Conservation (phyloP, 2,329 filamentous ascomycete genomes). For the Aspergillus glaucus region DNA sequence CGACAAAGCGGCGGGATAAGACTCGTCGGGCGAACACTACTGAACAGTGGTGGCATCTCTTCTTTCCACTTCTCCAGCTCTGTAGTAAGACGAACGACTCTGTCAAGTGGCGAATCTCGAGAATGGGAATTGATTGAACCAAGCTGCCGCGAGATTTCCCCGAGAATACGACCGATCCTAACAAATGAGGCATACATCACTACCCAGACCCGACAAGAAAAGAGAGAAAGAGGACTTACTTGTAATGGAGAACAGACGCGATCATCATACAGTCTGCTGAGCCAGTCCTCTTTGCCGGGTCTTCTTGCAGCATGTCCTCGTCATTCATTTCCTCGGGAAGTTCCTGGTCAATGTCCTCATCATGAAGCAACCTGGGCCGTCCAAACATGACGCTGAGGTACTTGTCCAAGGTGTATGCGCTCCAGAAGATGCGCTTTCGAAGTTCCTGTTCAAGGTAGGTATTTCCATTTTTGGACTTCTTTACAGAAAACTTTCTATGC, state of each 20-base stretch:
- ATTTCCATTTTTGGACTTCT: conserved; percentile 21
- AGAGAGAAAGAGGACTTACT: conserved; percentile 14
- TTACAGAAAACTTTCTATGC: conserved; percentile 27
- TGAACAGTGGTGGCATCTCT: conserved; percentile 30
- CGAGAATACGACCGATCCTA: conserved; percentile 47
- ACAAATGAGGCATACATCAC: not conserved
- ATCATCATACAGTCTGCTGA: conserved; percentile 35
- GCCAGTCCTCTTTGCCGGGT: conserved; percentile 29
- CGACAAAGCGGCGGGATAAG: conserved; percentile 33
- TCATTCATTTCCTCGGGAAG: conserved; percentile 53
- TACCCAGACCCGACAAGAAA: not conserved
- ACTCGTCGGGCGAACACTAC: conserved; percentile 29
- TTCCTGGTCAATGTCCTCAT: conserved; percentile 58
- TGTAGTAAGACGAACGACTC: conserved; percentile 27
- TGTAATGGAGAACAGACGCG: conserved; percentile 33
- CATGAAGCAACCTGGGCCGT: conserved; percentile 54
- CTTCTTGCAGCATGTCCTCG: conserved; percentile 47
- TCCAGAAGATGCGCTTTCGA: conserved; percentile 57
- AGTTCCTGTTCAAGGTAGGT: conserved; percentile 43
- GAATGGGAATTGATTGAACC: conserved; percentile 30
- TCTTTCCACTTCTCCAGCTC: conserved; percentile 34
- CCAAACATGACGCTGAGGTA: conserved; percentile 60
- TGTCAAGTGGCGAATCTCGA: conserved; percentile 25
- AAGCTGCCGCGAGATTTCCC: conserved; percentile 43
- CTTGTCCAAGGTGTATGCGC: conserved; percentile 56